Evolutionary conservation across 2,329 filamentous ascomycete species (phyloP).

Genomic region (Fusarium brevicatenulatum): DNA sequence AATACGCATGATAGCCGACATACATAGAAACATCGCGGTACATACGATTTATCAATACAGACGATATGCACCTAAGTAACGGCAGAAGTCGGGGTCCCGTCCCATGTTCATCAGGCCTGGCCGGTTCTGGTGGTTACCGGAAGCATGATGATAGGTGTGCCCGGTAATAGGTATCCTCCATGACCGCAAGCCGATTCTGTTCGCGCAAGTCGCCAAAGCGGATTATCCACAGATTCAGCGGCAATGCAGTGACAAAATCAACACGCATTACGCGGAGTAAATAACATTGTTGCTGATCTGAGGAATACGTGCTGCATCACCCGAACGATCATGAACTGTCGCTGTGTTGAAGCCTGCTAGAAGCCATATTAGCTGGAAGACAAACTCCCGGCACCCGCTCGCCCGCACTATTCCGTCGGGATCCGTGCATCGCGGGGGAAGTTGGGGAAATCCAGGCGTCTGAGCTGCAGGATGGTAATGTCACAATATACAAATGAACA

Average conservation of each 20-base stretch:
- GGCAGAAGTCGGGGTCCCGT: slow-evolving; percentile 31
- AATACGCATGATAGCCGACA: slow-evolving; percentile 33
- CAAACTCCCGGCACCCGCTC: slow-evolving; percentile 40
- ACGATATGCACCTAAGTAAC: slow-evolving; percentile 18
- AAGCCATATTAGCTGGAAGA: slow-evolving; percentile 1
- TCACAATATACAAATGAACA: slow-evolving; percentile 29
- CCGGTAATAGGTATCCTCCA: neutral
- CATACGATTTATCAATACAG: neutral
- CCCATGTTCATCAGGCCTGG: slow-evolving; percentile 1
- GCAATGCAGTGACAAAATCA: neutral
- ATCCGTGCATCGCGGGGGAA: slow-evolving; percentile 45
- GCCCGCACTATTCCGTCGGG: slow-evolving; percentile 41
- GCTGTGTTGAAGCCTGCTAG: neutral
- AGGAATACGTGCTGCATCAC: neutral
- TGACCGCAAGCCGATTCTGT: neutral
- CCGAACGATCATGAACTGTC: neutral
- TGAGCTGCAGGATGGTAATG: slow-evolving; percentile 32
- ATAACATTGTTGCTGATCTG: neutral
- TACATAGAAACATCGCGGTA: slow-evolving; percentile 28
- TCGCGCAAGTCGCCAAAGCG: neutral
- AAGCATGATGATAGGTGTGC: slow-evolving; percentile 9
- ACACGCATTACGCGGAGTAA: neutral
- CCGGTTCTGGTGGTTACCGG: slow-evolving; percentile 9
- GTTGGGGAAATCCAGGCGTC: slow-evolving; percentile 42
- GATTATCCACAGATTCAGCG: neutral